These are phyloP conservation scores for Sphagnum contortum DNA, from an alignment of 225 moss, liverwort and hornwort genomes.

Conservation along the genomic window DNA sequence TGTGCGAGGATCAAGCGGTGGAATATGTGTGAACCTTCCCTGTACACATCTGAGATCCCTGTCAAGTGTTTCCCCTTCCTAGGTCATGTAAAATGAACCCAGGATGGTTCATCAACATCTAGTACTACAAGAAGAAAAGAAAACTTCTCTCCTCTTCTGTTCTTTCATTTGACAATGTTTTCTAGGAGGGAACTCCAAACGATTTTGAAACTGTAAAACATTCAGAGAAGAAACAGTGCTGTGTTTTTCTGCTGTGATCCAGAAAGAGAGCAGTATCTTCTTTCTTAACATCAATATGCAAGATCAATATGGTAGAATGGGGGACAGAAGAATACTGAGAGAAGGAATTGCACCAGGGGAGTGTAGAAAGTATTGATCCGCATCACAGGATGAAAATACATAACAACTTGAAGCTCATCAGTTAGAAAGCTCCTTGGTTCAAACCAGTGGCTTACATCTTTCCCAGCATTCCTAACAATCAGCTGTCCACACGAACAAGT, in stretches of 20 bases:
- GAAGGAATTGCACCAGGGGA: constrained; percentile 21
- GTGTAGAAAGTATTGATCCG: constrained; percentile 35
- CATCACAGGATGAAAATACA: constrained; percentile 33
- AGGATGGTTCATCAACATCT: not conserved
- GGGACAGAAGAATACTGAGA: no score
- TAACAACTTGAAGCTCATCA: constrained; percentile 23
- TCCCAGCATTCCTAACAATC: constrained; percentile 39
- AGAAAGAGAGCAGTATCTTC: no score
- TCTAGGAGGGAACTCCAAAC: no score
- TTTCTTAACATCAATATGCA: no score
- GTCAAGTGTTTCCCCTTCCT: not conserved
- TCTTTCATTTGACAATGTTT: no score
- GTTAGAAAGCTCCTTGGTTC: constrained; percentile 33
- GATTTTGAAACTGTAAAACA: not conserved
- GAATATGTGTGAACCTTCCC: constrained; percentile 63
- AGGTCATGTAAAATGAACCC: no score
- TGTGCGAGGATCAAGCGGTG: constrained; percentile 41
- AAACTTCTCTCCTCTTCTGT: not conserved
- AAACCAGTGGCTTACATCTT: constrained; percentile 58
- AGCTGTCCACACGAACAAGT: constrained; percentile 17
- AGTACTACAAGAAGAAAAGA: not conserved
- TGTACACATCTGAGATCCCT: constrained; percentile 11
- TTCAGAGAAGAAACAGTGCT: not conserved
- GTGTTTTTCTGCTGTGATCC: no score
- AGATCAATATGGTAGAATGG: no score